A percentile compares a stretch with the other conserved stretches of the same genome.
Conservation (phyloP, 2,329 filamentous ascomycete genomes). For the Fusarium dimerum region DNA sequence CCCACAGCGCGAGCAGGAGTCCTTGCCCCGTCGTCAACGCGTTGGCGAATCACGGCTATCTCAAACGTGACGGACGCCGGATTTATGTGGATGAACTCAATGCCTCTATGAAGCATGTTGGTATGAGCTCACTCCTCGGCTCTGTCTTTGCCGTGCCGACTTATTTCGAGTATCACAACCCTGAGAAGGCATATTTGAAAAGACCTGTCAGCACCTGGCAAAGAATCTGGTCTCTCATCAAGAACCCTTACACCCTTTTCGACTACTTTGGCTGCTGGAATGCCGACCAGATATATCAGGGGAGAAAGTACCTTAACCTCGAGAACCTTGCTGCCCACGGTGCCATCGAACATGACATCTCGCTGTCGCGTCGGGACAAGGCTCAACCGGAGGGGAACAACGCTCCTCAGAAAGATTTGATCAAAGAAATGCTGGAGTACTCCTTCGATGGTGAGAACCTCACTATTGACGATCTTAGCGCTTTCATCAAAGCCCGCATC, state of each 20-base stretch:
- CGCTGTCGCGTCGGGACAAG: constrained; percentile 5
- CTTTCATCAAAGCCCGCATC: constrained; percentile 9
- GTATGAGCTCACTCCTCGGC: constrained; percentile 9
- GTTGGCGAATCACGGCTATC: constrained; percentile 12
- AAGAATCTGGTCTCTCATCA: constrained; percentile 6
- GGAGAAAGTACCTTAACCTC: constrained; percentile 11
- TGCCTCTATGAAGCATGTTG: constrained; percentile 8
- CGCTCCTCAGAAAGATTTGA: constrained; percentile 5
- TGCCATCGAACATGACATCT: constrained; percentile 12
- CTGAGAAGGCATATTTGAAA: constrained; percentile 1
- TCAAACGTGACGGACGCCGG: constrained; percentile 4
- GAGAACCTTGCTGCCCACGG: constrained; percentile 5
- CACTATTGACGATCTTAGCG: not conserved
- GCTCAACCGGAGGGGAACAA: constrained; percentile 7
- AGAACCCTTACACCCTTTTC: constrained; percentile 8
- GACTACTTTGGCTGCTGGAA: constrained; percentile 12
- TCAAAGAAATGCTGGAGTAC: not conserved
- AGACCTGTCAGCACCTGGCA: constrained; percentile 4
- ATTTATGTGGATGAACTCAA: constrained; percentile 8
- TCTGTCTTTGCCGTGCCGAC: constrained; percentile 12
- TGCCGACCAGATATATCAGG: not conserved
- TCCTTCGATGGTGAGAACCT: not conserved
- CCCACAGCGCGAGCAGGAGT: constrained; percentile 8
- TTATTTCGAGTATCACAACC: constrained; percentile 13
- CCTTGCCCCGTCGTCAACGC: constrained; percentile 11